Percentiles rank a stretch among this genome's conserved stretches.
These are phyloP conservation scores for Clohesyomyces aquaticus DNA, from an alignment of 495 filamentous ascomycete genomes.

Conservation along the genomic window DNA sequence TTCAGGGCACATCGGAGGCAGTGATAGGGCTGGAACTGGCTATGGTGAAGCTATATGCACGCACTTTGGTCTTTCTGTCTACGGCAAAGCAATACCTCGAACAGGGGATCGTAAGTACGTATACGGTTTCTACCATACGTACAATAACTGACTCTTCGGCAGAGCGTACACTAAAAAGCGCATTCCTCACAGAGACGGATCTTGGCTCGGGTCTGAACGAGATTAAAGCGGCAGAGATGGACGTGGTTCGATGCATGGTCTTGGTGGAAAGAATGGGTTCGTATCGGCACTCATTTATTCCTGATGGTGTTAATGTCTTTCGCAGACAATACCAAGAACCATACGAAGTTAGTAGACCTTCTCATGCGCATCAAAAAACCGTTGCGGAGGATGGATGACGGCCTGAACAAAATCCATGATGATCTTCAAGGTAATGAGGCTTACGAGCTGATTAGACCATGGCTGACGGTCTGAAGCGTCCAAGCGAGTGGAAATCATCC, in stretches of 20 bases:
- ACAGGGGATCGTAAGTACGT: constrained; percentile 25
- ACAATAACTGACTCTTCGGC: neutral
- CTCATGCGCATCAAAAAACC: constrained; percentile 24
- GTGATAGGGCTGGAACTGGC: constrained; percentile 12
- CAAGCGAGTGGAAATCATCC: constrained; percentile 23
- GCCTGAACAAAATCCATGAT: constrained; percentile 36
- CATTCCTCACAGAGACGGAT: constrained; percentile 10
- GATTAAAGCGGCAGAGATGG: constrained; percentile 12
- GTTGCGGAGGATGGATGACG: constrained; percentile 32
- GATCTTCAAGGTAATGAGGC: constrained; percentile 29
- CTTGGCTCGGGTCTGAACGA: constrained; percentile 17
- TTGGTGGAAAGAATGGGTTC: constrained; percentile 20
- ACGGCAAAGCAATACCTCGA: constrained; percentile 33
- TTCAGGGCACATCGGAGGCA: constrained; percentile 20
- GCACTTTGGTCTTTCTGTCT: constrained; percentile 20
- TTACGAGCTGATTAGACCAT: constrained; percentile 1
- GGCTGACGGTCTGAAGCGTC: constrained; percentile 11
- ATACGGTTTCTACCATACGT: constrained; percentile 2
- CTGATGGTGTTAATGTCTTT: constrained; percentile 1
- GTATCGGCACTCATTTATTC: constrained; percentile 8
- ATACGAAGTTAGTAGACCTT: constrained; percentile 15
- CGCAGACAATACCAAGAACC: constrained; percentile 4
- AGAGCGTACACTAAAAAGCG: constrained; percentile 14
- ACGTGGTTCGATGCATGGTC: constrained; percentile 14
- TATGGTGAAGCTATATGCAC: constrained; percentile 31